Evolutionary conservation across 345 rosid genomes (phyloP).

Genomic region (Rubroshorea leprosula): DNA sequence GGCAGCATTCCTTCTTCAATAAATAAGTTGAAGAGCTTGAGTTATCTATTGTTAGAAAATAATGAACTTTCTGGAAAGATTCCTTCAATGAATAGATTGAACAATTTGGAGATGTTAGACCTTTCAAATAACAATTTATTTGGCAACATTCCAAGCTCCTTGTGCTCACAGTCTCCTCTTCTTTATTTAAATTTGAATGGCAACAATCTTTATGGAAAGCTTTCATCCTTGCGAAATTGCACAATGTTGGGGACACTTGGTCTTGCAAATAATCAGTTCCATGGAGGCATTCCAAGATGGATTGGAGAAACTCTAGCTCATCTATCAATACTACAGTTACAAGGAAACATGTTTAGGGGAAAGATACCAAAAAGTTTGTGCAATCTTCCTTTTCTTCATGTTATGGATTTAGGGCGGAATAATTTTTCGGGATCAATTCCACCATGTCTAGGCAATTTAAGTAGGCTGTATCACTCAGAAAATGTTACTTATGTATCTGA

Average conservation of each 20-base stretch:
- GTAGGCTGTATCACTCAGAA: too few relatives aligned
- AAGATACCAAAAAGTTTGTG: background rate
- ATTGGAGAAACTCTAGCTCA: background rate
- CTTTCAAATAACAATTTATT: conserved; percentile 16
- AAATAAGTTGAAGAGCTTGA: background rate
- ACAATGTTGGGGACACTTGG: conserved; percentile 6
- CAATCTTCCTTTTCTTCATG: background rate
- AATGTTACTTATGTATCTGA: too few relatives aligned
- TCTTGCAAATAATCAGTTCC: conserved; percentile 26
- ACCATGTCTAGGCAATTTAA: conserved; percentile 1
- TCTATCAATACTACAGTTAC: background rate
- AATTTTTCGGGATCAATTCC: conserved; percentile 9
- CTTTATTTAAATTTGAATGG: background rate
- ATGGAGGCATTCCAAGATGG: conserved; percentile 16
- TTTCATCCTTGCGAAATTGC: conserved; percentile 2
- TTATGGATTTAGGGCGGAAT: background rate
- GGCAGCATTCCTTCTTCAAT: conserved; percentile 25
- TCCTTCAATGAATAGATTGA: background rate
- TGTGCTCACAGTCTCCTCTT: conserved; percentile 4
- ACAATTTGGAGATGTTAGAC: background rate
- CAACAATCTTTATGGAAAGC: conserved; percentile 14
- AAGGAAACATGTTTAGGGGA: background rate
- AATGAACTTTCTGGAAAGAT: conserved; percentile 18
- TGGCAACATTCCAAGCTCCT: conserved; percentile 17
- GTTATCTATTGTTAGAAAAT: background rate